Conservation (phyloP, 2,329 filamentous ascomycete species). For the Hymenoscyphus salicellus region DNA sequence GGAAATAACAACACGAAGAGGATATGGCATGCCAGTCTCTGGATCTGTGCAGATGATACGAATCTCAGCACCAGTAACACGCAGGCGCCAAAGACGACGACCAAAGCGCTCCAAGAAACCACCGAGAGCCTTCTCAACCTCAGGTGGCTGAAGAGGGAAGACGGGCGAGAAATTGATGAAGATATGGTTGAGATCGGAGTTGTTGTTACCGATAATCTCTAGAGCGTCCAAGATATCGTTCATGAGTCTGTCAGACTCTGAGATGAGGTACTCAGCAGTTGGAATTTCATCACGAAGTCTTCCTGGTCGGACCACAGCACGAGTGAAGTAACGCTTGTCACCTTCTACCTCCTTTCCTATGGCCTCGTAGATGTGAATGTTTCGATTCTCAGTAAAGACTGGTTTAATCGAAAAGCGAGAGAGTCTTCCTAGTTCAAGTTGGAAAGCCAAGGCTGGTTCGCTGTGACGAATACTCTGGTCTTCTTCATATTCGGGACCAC, state of each 20-base stretch:
- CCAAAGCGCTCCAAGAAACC: constrained; percentile 97
- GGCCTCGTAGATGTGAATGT: constrained; percentile 98
- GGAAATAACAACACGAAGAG: constrained; percentile 91
- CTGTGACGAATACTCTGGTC: constrained; percentile 96
- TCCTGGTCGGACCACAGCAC: constrained; percentile 89
- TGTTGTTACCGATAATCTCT: constrained; percentile 98
- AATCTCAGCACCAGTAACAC: constrained; percentile 95
- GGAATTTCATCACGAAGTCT: constrained; percentile 95
- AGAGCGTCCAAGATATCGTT: constrained; percentile 96
- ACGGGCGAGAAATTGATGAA: constrained; percentile 99
- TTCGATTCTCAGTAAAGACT: constrained; percentile 98
- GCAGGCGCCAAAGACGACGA: constrained; percentile 89
- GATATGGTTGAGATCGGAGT: constrained; percentile 98
- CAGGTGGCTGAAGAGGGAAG: constrained; percentile 83
- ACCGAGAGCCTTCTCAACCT: constrained; percentile 89
- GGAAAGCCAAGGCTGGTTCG: constrained; percentile 95
- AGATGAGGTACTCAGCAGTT: constrained; percentile 97
- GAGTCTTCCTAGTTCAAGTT: constrained; percentile 90
- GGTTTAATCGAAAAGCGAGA: constrained; percentile 98
- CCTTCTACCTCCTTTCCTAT: constrained; percentile 91
- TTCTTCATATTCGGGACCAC: constrained; percentile 83
- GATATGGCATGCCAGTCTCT: constrained; percentile 77
- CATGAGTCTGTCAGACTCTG: constrained; percentile 92
- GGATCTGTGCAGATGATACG: constrained; percentile 97
- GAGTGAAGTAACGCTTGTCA: constrained; percentile 98